Base-by-base conservation (phyloP, 176 grass and related monocot species). In the Oryza punctata region DNA sequence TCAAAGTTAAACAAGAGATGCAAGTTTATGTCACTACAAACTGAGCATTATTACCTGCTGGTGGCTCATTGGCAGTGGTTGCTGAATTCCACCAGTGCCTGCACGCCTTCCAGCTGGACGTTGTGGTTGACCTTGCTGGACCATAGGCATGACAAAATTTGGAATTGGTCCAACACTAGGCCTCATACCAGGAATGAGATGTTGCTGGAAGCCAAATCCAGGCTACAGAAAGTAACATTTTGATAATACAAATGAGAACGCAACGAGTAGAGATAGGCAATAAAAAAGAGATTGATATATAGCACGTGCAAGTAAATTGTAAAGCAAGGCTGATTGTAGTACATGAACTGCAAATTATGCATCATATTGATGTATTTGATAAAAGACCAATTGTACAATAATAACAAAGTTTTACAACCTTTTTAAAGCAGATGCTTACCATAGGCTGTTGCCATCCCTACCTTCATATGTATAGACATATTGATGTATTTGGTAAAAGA, bases 171-270 rank as follows among this genome's bases (percentile, higher is more conserved):
- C 91, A 67, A 83, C 88, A 30, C 68, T 85, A 57, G 91, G 91
- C 85, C 91, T 90, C 91, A 93, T 93, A 76, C 88, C 91, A 65
- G 85, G 91, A 65, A 93, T 86, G 70, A 93, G 78, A 76, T 93
- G 91, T 72, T 93, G 91, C 78, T 90, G 91, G 81, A 93, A 93
- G 38, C 88, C 91, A 82, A 86, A 93, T 85, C 85, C 91, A 85
- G 91, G 73, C 91, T 93, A 47, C 37, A 80, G 14, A 69, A 38
- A 61, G 4, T 12, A 54, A 35, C 12, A 80, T 37, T 52, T 80
- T 14, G 21, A 14, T 33, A 41, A 50, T 79, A 64, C 43, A 50
- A 49, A 27, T 24, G 64, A 35, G 10, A 66, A 79, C 15, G 40
- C 29, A 76, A 61, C 15, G 14, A 10, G 21, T 1, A 59, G 13